These are phyloP conservation scores for Rhizopus delemar DNA, from an alignment of 371 early-diverging fungal genomes.

Conservation along the genomic window DNA sequence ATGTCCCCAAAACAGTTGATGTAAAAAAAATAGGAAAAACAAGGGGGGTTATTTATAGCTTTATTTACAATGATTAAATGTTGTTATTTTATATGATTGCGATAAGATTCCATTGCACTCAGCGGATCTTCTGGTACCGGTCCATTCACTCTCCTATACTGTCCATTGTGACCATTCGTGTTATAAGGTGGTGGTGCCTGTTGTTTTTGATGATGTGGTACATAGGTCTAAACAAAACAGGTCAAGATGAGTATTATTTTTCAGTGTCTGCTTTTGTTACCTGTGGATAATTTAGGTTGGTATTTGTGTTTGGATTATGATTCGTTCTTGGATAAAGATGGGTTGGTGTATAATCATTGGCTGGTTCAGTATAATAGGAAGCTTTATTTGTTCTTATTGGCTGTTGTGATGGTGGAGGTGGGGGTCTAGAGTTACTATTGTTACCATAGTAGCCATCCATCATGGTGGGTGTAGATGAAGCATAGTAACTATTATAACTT, in stretches of 20 bases:
- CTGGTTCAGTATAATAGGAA: constrained; percentile 14
- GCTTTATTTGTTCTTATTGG: constrained; percentile 11
- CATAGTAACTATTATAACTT: not conserved
- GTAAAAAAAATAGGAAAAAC: no score
- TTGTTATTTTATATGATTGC: constrained; percentile 15
- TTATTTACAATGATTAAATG: no score
- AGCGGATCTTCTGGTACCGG: constrained; percentile 37
- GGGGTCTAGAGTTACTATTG: not conserved
- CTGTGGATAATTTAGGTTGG: constrained; percentile 15
- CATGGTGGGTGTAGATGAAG: not conserved
- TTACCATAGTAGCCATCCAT: not conserved
- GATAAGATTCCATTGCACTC: constrained; percentile 34
- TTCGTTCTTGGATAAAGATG: constrained; percentile 17
- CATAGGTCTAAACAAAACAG: not conserved
- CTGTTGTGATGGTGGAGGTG: constrained; percentile 7
- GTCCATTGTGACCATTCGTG: not conserved
- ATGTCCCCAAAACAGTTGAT: no score
- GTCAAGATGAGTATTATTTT: not conserved
- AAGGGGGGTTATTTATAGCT: no score
- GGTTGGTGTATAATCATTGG: constrained; percentile 9
- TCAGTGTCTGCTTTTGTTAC: constrained; percentile 3
- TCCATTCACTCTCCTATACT: constrained; percentile 17
- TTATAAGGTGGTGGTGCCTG: constrained; percentile 7
- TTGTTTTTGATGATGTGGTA: constrained; percentile 12
- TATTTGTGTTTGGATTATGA: not conserved